Conservation (phyloP, 106 monocot species). For the Allium cepa region DNA sequence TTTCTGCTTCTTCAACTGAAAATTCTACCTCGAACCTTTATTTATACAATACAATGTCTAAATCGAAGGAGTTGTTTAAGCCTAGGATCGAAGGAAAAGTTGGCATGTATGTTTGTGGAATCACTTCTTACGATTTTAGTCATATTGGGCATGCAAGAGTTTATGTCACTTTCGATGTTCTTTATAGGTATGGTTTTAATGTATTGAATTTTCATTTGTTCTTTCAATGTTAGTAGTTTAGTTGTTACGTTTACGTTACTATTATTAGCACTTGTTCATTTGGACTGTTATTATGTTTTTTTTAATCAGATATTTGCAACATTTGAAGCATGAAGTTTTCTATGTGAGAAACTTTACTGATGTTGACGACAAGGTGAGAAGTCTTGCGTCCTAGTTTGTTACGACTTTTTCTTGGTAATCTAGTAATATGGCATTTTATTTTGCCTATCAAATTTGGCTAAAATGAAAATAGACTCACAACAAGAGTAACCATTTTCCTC, state of each 20-base stretch:
- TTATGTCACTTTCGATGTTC: constrained; percentile 86
- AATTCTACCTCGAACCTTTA: constrained; percentile 16
- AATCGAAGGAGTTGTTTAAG: constrained; percentile 54
- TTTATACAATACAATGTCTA: constrained; percentile 72
- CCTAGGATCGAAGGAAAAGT: constrained; percentile 54
- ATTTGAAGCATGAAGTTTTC: constrained; percentile 6
- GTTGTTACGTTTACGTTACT: background rate
- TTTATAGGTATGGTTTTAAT: constrained; percentile 38
- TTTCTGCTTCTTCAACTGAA: no score
- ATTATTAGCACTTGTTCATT: background rate
- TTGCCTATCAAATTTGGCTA: no score
- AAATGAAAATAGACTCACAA: no score
- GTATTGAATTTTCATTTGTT: background rate
- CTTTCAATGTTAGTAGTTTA: background rate
- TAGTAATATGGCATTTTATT: no score
- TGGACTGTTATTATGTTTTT: background rate
- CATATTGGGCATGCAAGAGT: constrained; percentile 88
- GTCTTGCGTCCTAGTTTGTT: background rate
- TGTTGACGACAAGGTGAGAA: constrained; percentile 12
- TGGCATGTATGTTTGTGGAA: constrained; percentile 94
- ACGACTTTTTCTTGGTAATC: no score
- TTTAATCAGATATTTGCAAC: background rate
- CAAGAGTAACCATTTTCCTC: no score
- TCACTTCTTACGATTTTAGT: constrained; percentile 84
- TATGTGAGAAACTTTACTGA: constrained; percentile 14